Evolutionary conservation across 2,329 filamentous ascomycete genomes (phyloP), one percentile per base, ranked within the genome.

Genomic region (Penicillium hesseltinei): DNA sequence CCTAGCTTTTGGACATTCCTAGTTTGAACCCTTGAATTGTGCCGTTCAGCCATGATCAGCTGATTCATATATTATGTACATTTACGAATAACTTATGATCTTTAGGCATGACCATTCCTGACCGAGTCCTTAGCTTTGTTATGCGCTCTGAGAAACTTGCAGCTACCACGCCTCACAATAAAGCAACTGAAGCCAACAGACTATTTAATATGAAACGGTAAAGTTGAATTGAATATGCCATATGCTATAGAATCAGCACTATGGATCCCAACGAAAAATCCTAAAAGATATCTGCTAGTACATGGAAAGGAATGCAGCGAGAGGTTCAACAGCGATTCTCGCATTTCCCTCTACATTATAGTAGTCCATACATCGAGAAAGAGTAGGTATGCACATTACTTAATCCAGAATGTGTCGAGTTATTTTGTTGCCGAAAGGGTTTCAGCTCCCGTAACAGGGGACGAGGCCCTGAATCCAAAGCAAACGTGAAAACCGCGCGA

Each of bases 1-100:
- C 94, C 94, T 44, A 97, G 92, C 75, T 97, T 95, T 76, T 97
- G 93, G 92, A 97, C 93, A 0, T 97, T 97, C 74, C 78, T 99
- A 67, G 88, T 97, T 44, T 96, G 76, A 77, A 29, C 23, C 3
- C 21, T 40, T 9, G 7, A 35, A 25, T 31, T 29, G n/a, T 19
- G 4, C 10, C 17, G 13, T 31, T 19, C 10, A 27, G 27, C 10
- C 6, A 4, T 35, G 25, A 33, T 17, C 21, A 21, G 27, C 44
- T 44, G 31, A n/a, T 38, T 49, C 23, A 53, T 60, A 46, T 60
- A 62, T n/a, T 39, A 57, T 33, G 59, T 62, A 65, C 51, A 57
- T 35, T 63, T 61, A 66, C 56, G 58, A 65, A 62, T 48, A 46
- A 44, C 46, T 59, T 40, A 64, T 50, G 53, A 56, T 47, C 23